Base-by-base conservation (phyloP, 2,329 filamentous ascomycete species). In the Aspergillus terreus region DNA sequence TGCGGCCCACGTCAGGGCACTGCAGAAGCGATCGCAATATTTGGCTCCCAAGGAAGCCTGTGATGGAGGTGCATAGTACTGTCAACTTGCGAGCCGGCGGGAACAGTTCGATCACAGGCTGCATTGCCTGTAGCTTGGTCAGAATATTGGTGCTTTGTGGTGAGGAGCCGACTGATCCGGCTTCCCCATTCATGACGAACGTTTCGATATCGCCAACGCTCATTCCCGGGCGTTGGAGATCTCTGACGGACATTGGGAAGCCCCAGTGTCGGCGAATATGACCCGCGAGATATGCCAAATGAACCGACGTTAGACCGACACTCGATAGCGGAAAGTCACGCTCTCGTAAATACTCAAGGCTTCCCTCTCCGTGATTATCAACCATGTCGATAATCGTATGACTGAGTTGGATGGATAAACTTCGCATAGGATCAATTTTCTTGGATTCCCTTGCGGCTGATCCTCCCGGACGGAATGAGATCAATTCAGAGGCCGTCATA, bases 1-100 rank as follows among this genome's bases (percentile, higher is more conserved):
- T 46, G 3, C 19, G 32, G 4, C 43, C 30, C 4, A 53, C 47
- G 2, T n/a, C 21, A 4, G 42, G 35, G 14, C 43, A 21, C 21
- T 32, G 15, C 14, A 55, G 40, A 0, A 57, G 49, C 10, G 35
- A 36, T 1, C 46, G 52, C 12, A 57, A 46, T 12, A 57, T 44
- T 30, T 53, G 47, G 14, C 27, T 51, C 6, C 55, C 55, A 9
- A 57, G 44, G 19, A 55, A 51, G 4, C 55, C 55, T 1, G 45
- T 59, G 2, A 46, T 35, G 2, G 44, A 46, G 4, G 44, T 46
- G 17, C 40, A 42, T 19, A 42, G 17, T 14, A 42, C 19, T 2
- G 19, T 42, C 19, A n/a, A 6, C 6, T 42, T 42, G 9, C 19
- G 15, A 9, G 15, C 5, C 11, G 6, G n/a, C 10, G 15, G 19